Evolutionary conservation across 2,329 filamentous ascomycete genomes (phyloP).

Genomic region (Phoma sp.): DNA sequence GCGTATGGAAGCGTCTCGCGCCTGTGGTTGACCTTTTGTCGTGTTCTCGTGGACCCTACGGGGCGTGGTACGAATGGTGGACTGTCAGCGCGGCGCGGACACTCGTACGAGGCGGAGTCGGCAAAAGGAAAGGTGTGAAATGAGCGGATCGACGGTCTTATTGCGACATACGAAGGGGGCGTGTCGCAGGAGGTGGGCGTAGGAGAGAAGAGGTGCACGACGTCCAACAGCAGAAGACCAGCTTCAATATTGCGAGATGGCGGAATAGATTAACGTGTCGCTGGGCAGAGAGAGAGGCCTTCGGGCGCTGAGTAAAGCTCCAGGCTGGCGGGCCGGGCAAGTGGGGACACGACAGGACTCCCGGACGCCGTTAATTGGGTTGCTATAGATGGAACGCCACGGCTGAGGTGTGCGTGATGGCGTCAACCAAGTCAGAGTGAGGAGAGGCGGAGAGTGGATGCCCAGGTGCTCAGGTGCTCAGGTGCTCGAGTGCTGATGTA

Average conservation of each 20-base stretch:
- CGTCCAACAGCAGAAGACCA: constrained; percentile 31
- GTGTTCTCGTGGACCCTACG: constrained; percentile 4
- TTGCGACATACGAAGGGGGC: constrained; percentile 19
- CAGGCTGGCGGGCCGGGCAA: constrained; percentile 21
- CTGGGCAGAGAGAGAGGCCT: constrained; percentile 14
- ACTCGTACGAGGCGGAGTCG: constrained; percentile 23
- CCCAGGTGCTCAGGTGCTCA: not conserved
- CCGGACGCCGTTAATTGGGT: constrained; percentile 24
- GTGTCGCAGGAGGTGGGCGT: constrained; percentile 7
- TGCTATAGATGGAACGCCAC: constrained; percentile 22
- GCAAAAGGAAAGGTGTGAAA: not conserved
- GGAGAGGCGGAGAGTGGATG: not conserved
- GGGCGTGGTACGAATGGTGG: constrained; percentile 17
- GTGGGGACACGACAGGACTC: constrained; percentile 19
- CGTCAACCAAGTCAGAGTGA: constrained; percentile 2
- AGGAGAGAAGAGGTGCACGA: constrained; percentile 8
- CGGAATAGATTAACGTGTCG: constrained; percentile 28
- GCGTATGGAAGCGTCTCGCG: constrained; percentile 19
- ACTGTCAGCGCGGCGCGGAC: constrained; percentile 24
- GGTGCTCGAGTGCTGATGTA: not conserved
- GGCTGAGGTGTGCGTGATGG: constrained; percentile 4
- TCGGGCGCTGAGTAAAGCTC: constrained; percentile 24
- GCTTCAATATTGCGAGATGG: constrained; percentile 39
- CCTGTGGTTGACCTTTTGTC: constrained; percentile 3
- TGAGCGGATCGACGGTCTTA: constrained; percentile 14